Evolutionary conservation across 345 rosid genomes (phyloP), one percentile per base, ranked within the genome.

Genomic region (Eucalyptus polybractea): DNA sequence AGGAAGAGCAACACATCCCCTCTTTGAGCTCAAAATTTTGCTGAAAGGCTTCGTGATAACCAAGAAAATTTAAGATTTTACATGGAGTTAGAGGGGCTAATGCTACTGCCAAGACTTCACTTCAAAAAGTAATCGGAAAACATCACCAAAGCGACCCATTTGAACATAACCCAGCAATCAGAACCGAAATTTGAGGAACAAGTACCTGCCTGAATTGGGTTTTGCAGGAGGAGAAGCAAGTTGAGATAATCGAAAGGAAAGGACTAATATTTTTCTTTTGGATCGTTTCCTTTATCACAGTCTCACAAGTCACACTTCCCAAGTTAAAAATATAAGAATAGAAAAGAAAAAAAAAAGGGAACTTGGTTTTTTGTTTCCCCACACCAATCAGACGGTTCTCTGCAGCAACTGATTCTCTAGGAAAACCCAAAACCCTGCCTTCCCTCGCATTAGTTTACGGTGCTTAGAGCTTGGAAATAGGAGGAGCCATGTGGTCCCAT

Each of bases 401-500:
- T 62, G 89, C 89, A 86, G 92, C 72, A 86, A 87, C 88, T 91
- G 93, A 90, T 93, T 93, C 94, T 91, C 93, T 92, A 91, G 93
- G 90, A 87, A 89, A 90, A 65, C 88, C 80, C 91, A 91, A 90
- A 93, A 91, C 89, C 88, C 86, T 60, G 89, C 87, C 90, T 90
- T 67, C 81, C 89, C 89, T 89, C 88, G 72, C 80, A 86, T 88
- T 76, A 85, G 54, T 91, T 91, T 91, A 90, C 93, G 86, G 91
- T 89, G 87, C n/a, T 56, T 22, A 88, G 91, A 88, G 92, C 96
- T 91, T 93, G 94, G 94, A 90, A 90, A 92, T 91, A 54, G 81
- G 95, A 92, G 93, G 89, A 93, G 92, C 91, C 96, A 94, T 94
- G 96, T 94, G 96, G 94, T 86, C 25, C 89, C 90, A 89, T 90